Base-by-base conservation (phyloP, 768 basidiomycete genomes). In the Hydnomerulius pinastri region DNA sequence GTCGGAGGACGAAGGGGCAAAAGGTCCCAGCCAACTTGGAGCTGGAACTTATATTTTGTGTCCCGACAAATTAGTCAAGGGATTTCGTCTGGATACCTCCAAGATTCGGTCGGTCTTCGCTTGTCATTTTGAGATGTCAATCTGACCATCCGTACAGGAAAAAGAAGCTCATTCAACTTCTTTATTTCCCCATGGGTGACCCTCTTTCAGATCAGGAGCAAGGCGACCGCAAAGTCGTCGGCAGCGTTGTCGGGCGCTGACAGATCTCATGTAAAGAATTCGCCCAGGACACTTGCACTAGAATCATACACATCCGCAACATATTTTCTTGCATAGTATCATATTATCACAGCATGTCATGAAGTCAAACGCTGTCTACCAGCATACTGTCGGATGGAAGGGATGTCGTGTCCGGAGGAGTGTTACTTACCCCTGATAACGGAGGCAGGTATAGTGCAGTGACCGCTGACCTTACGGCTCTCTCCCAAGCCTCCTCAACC, bases 401-500 rank as follows among this genome's bases (percentile, higher is more conserved):
- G 9, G 35, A 44, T 20, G 50, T 48, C 10, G 15, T 30, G 21
- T 56, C 48, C 13, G 50, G 21, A 37, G 49, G 49, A 20, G 38
- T 20, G 23, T 8, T 40, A 10, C 55, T 39, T n/a, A 20, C 2
- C 25, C 72, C 78, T 33, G 67, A 63, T 28, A 79, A 64, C 1
- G 86, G 83, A 28, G 74, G 61, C 27, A 90, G 61, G 53, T 90
- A 88, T 53, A 94, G 65, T 1, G 81, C 89, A 30, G 84, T 83
- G 20, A 93, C 85, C 5, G 89, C 86, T 56, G 67, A 81, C 50
- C 86, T 73, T 49, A 95, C 64, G 11, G 90, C 90, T 47, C 92
- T 76, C 59, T 87, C 86, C 92, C 92, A 94, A 37, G 87, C 90
- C 64, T 94, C 88, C 53, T 89, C 83, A 4, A 90, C 74, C 54